Evolutionary conservation across 1,284 basidiomycete genomes (phyloP).

Genomic region (Heterobasidion parviporum): DNA sequence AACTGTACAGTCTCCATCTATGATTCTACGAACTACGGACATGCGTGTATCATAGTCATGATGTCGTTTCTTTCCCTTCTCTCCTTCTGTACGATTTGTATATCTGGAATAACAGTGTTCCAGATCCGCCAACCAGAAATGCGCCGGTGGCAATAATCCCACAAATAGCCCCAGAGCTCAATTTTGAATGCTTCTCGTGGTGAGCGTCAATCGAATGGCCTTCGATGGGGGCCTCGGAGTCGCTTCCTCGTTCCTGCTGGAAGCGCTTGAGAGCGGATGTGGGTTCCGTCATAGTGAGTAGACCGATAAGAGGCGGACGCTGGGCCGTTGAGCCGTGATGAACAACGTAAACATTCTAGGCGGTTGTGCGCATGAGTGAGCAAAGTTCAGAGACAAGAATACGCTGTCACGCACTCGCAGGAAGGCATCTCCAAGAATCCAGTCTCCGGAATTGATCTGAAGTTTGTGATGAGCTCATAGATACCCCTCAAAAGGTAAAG

Average conservation of each 20-base stretch:
- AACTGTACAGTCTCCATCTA: not conserved
- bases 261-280: constrained; percentile 30
- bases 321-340: constrained; percentile 36
- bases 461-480: not conserved
- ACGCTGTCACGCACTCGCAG: constrained; percentile 34
- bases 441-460: constrained; percentile 53
- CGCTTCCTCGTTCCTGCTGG: constrained; percentile 33
- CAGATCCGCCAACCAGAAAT: constrained; percentile 1
- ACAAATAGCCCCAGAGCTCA: constrained; percentile 18
- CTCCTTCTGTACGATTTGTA: not conserved
- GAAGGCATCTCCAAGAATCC: constrained; percentile 52
- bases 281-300: constrained; percentile 38
- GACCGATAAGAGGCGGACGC: constrained; percentile 36
- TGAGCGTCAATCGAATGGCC: constrained; percentile 8
- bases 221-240: constrained; percentile 23
- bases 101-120: not conserved
- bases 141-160: constrained; percentile 11
- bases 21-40: not conserved
- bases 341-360: constrained; percentile 45
- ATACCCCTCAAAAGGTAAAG: not conserved
- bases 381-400: not conserved
- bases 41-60: not conserved
- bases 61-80: not conserved
- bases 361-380: not conserved
- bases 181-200: not conserved